A percentile compares a stretch with the other conserved stretches of the same genome.
Conservation (phyloP, 805 yeast genomes). For the Pichia ethanolica region DNA sequence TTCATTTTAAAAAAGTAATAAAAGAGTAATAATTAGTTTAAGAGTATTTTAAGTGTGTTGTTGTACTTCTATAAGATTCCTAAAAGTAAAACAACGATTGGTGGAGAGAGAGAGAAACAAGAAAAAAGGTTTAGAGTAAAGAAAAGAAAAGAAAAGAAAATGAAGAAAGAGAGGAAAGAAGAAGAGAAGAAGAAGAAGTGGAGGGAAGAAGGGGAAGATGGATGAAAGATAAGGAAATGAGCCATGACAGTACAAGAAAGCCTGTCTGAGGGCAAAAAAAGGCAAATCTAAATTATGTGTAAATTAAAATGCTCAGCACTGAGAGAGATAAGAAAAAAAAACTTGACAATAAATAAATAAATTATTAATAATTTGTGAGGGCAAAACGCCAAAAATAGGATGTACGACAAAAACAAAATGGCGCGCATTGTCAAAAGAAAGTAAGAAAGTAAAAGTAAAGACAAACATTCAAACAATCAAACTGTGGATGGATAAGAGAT, state of each 20-base stretch:
- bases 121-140: not conserved
- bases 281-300: no score
- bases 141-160: not conserved
- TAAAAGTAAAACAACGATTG: not conserved
- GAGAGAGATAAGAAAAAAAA: no score
- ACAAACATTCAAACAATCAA: no score
- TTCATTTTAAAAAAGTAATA: constrained; percentile 8
- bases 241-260: not conserved
- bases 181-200: constrained; percentile 1
- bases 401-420: no score
- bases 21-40: not conserved
- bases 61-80: not conserved
- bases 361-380: no score
- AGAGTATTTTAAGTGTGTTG: not conserved
- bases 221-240: not conserved
- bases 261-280: not conserved
- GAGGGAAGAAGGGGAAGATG: not conserved
- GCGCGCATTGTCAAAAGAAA: no score
- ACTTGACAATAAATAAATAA: not conserved
- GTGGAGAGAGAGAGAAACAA: not conserved
- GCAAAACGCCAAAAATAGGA: no score
- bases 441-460: no score
- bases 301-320: no score
- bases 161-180: not conserved
- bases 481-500: no score